These are phyloP conservation scores for Rhodamnia rubescens DNA, from an alignment of 345 rosid species.

Conservation along the genomic window DNA sequence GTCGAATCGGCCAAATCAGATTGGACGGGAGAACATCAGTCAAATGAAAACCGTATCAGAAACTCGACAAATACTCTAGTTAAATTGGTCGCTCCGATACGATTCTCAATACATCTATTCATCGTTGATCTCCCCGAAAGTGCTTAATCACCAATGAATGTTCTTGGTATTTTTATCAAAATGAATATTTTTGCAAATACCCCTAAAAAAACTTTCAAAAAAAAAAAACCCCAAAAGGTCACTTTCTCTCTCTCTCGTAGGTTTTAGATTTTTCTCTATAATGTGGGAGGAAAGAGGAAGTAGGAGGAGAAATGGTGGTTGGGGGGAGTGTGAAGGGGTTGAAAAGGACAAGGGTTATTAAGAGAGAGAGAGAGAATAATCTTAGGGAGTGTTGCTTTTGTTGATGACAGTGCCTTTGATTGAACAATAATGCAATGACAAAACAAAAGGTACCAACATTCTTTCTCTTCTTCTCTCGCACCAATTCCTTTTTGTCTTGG, in stretches of 20 bases:
- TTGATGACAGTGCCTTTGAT: constrained; percentile 7
- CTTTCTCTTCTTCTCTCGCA: constrained; percentile 13
- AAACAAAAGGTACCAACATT: constrained; percentile 21
- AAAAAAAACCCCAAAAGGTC: neutral
- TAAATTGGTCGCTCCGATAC: neutral
- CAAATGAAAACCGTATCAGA: neutral
- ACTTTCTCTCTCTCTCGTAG: neutral
- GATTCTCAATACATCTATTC: neutral
- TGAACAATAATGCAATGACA: constrained; percentile 33
- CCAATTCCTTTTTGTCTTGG: constrained; percentile 27
- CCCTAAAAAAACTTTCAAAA: neutral
- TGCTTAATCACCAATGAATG: no score
- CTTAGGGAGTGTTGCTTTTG: constrained; percentile 16
- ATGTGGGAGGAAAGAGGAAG: neutral
- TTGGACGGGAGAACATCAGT: neutral
- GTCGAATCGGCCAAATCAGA: neutral
- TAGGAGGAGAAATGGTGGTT: neutral
- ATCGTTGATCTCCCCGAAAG: neutral
- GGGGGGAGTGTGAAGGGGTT: constrained; percentile 5
- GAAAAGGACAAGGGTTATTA: constrained; percentile 20
- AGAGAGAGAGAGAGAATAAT: constrained; percentile 15
- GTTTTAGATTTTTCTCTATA: neutral
- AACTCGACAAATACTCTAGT: neutral
- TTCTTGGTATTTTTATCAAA: no score
- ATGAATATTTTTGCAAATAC: no score